These are phyloP conservation scores for Candida manassasensis DNA, from an alignment of 805 yeast genomes.

Conservation along the genomic window DNA sequence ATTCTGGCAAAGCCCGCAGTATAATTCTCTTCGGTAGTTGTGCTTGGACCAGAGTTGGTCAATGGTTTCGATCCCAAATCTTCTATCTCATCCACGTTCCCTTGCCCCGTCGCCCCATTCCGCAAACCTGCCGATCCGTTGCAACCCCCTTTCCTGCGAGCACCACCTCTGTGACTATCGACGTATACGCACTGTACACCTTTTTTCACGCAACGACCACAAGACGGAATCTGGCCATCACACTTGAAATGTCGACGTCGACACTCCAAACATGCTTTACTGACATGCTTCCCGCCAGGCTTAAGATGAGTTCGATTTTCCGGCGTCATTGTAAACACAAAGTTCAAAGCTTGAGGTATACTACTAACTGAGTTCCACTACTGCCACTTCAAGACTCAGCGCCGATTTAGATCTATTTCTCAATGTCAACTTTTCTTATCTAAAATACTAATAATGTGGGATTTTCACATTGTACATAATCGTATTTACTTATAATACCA, in stretches of 20 bases:
- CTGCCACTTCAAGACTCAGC: too few relatives aligned
- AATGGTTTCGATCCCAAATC: conserved; percentile 9
- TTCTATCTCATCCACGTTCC: conserved; percentile 13
- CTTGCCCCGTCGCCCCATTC: not conserved
- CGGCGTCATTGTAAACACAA: too few relatives aligned
- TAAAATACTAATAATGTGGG: too few relatives aligned
- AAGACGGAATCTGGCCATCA: conserved; percentile 43
- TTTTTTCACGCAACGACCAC: conserved; percentile 36
- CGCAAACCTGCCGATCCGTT: not conserved
- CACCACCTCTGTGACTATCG: conserved; percentile 50
- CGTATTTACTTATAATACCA: too few relatives aligned
- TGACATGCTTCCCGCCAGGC: conserved; percentile 11
- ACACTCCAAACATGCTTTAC: conserved; percentile 46
- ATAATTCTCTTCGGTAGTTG: conserved; percentile 1
- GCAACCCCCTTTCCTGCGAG: conserved; percentile 49
- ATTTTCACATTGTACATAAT: too few relatives aligned
- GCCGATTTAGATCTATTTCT: too few relatives aligned
- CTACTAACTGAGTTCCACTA: too few relatives aligned
- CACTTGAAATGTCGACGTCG: conserved; percentile 48
- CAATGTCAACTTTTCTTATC: too few relatives aligned
- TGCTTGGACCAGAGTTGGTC: not conserved
- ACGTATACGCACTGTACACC: conserved; percentile 43
- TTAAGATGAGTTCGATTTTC: conserved; percentile 3
- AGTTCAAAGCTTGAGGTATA: too few relatives aligned
- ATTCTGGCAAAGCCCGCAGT: conserved; percentile 4